Evolutionary conservation across 1,284 basidiomycete species (phyloP), one percentile per base, ranked within the genome.

Genomic region (Peniophora sp.): DNA sequence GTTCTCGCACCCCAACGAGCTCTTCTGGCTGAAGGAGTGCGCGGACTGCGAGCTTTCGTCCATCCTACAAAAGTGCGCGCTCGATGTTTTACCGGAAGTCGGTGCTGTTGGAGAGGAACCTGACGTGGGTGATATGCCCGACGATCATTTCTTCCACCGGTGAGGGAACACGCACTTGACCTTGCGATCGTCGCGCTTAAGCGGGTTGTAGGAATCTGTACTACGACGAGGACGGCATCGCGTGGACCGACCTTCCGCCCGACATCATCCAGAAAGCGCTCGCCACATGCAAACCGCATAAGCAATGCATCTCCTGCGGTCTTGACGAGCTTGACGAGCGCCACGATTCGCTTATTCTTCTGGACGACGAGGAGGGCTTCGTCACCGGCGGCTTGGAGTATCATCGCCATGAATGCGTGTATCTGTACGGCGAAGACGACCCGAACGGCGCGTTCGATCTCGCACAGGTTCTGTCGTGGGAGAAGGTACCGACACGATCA

Each of bases 391-490:
- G 76, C 6, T 60, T 71, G 12, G 56, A 61, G 2, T 86, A 80
- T 58, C 84, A 87, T 59, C 46, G 65, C 17, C 48, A 71, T 52
- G 83, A 86, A 56, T 84, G 78, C 57, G 70, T 84, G 9, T 87
- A 83, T 57, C 49, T 83, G 19, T 55, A 68, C 60, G 53, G 67
- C 57, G 27, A 45, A 16, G 49, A 61, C 52, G 47, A 56, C 47
- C 19, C 55, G 1, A 58, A 63, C 34, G 53, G 59, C 0, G 59
- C 78, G 2, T 69, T 81, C 47, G 60, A 65, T 3, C 76, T 86
- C 55, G 81, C 70, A 0, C 82, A 83, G 56, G 76, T 87, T 46
- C 56, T 65, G n/a, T 61, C 66, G 10, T 32, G 27, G 27, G 12
- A 32, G 27, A 32, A 12, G 5, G 6, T 32, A 12, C 27, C 27